Evolutionary conservation across 371 early-diverging fungal species (phyloP).

Genomic region (Batrachochytrium dendrobatidis): DNA sequence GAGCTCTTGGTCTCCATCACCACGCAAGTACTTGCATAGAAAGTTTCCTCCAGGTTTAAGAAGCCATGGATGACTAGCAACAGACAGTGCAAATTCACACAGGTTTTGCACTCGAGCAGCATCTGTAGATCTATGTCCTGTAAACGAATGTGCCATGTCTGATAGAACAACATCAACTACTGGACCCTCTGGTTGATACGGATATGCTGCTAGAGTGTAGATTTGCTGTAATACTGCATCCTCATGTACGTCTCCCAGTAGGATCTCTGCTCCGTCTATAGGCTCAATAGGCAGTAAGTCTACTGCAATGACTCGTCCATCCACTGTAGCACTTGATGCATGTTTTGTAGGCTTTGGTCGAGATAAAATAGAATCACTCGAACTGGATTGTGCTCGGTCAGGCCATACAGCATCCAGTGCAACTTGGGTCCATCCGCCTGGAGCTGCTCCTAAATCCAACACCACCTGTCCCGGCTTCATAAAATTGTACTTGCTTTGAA

Average conservation of each 20-base stretch:
- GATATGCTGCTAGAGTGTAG: not conserved
- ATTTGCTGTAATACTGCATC: constrained; percentile 33
- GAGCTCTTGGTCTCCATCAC: constrained; percentile 27
- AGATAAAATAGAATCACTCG: not conserved
- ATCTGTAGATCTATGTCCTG: constrained; percentile 41
- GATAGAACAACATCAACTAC: constrained; percentile 57
- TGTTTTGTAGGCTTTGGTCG: too few relatives aligned
- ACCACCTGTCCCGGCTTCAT: constrained; percentile 49
- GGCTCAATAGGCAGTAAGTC: constrained; percentile 68
- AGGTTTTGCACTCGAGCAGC: constrained; percentile 43
- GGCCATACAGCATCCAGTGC: constrained; percentile 16
- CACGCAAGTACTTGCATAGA: constrained; percentile 60
- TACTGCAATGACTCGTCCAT: constrained; percentile 48
- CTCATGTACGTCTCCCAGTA: constrained; percentile 59
- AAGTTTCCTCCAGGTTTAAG: constrained; percentile 57
- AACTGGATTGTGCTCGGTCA: not conserved
- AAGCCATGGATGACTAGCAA: constrained; percentile 43
- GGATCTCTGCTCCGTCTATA: constrained; percentile 51
- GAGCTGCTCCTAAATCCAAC: constrained; percentile 81
- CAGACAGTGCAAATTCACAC: constrained; percentile 58
- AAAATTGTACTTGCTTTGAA: constrained; percentile 66
- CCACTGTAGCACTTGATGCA: not conserved
- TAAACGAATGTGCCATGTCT: constrained; percentile 77
- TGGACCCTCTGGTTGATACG: constrained; percentile 2
- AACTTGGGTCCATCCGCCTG: constrained; percentile 94